Evolutionary conservation across 2,329 filamentous ascomycete species (phyloP).

Genomic region (Fusarium mundagurra): DNA sequence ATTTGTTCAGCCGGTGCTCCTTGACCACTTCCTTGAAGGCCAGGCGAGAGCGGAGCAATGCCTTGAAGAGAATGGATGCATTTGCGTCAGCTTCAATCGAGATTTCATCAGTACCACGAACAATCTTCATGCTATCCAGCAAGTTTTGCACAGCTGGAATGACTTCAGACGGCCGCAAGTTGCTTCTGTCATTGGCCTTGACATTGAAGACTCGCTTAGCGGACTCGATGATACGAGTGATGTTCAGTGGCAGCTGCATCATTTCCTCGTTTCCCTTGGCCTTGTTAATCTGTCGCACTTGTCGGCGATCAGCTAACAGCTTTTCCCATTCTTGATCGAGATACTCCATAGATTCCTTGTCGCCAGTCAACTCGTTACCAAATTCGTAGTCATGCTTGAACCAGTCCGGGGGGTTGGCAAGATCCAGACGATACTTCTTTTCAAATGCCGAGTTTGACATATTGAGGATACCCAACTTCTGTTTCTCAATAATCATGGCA

Average conservation of each 20-base stretch:
- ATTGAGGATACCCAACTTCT: slow-evolving; percentile 86
- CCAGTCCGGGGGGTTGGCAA: slow-evolving; percentile 67
- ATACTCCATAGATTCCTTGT: slow-evolving; percentile 85
- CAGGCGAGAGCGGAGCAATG: slow-evolving; percentile 85
- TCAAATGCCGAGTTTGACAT: slow-evolving; percentile 82
- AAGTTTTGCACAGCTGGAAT: slow-evolving; percentile 81
- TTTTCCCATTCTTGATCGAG: slow-evolving; percentile 90
- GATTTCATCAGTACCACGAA: slow-evolving; percentile 84
- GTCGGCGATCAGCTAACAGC: slow-evolving; percentile 76
- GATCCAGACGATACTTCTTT: slow-evolving; percentile 83
- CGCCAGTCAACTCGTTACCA: slow-evolving; percentile 85
- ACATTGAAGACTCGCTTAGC: slow-evolving; percentile 92
- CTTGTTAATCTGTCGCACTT: slow-evolving; percentile 75
- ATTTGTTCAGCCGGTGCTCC: slow-evolving; percentile 84
- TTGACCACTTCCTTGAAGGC: slow-evolving; percentile 94
- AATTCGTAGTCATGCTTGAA: slow-evolving; percentile 73
- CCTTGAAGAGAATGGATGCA: slow-evolving; percentile 92
- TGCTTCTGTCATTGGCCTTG: slow-evolving; percentile 84
- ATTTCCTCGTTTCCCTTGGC: slow-evolving; percentile 80
- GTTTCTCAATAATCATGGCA: slow-evolving; percentile 91
- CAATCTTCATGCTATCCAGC: slow-evolving; percentile 81
- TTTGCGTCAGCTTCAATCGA: slow-evolving; percentile 88
- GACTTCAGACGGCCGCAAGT: slow-evolving; percentile 87
- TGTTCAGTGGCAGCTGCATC: slow-evolving; percentile 93
- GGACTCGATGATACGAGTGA: slow-evolving; percentile 88